These are phyloP conservation scores for Phytophthora megakarya DNA, from an alignment of 352 stramenopile genomes.

Conservation along the genomic window DNA sequence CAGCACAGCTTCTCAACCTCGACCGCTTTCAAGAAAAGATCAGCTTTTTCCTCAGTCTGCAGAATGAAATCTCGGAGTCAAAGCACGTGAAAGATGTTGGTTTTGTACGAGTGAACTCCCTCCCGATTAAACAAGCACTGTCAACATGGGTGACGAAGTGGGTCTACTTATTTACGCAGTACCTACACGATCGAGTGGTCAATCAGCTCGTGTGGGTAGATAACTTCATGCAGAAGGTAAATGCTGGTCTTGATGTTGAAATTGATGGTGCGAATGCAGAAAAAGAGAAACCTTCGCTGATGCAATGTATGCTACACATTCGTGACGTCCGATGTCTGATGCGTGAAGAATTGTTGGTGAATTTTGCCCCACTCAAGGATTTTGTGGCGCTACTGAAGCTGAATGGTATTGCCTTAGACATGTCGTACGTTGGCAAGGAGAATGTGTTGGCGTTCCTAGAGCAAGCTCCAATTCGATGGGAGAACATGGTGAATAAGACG, in stretches of 20 bases:
- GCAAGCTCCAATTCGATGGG: slow-evolving; percentile 89
- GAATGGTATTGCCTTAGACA: slow-evolving; percentile 90
- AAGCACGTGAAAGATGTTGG: slow-evolving; percentile 88
- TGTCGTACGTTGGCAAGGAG: slow-evolving; percentile 85
- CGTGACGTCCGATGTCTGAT: slow-evolving; percentile 87
- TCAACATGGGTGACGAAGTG: slow-evolving; percentile 95
- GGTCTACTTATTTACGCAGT: slow-evolving; percentile 95
- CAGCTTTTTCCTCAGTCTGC: slow-evolving; percentile 82
- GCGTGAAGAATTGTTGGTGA: slow-evolving; percentile 75
- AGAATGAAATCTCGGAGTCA: slow-evolving; percentile 90
- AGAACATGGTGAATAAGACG: slow-evolving; percentile 93
- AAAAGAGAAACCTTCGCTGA: slow-evolving; percentile 63
- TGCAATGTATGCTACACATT: slow-evolving; percentile 91
- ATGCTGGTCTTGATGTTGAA: slow-evolving; percentile 72
- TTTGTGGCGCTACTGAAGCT: slow-evolving; percentile 84
- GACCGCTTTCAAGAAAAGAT: slow-evolving; percentile 92
- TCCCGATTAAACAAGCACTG: slow-evolving; percentile 95
- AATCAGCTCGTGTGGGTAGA: slow-evolving; percentile 86
- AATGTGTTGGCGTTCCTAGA: slow-evolving; percentile 88
- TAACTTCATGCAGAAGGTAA: slow-evolving; percentile 83
- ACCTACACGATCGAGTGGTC: slow-evolving; percentile 90
- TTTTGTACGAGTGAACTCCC: slow-evolving; percentile 92
- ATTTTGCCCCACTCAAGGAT: slow-evolving; percentile 77
- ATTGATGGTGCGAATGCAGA: slow-evolving; percentile 51
- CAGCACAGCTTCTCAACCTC: slow-evolving; percentile 77